phyloP scores from a whole-genome alignment of 1,139 yeast genomes.

The Eremothecium sinecaudum region DNA sequence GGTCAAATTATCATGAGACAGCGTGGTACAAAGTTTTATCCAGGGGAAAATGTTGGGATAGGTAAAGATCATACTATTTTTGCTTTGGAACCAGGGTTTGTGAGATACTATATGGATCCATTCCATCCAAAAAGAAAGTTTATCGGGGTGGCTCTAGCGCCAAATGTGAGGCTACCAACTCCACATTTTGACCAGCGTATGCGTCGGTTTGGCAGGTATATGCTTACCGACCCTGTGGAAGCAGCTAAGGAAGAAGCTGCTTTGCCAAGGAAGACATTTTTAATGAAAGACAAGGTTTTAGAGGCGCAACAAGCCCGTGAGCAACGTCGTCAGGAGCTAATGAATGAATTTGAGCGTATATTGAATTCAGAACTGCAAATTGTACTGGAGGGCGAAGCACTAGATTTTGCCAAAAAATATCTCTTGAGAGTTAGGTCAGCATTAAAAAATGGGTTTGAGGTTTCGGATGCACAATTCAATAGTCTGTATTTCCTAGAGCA shows the following conservation, averaged over 20 bases:
- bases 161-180: slow-evolving; percentile 62
- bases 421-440: slow-evolving; percentile 43
- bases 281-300: slow-evolving; percentile 45
- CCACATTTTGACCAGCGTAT: slow-evolving; percentile 82
- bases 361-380: slow-evolving; percentile 25
- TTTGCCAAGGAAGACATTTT: slow-evolving; percentile 42
- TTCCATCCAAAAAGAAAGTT: slow-evolving; percentile 89
- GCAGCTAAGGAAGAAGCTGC: slow-evolving; percentile 46
- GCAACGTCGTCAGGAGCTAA: slow-evolving; percentile 31
- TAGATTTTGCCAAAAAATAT: slow-evolving; percentile 40
- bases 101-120: slow-evolving; percentile 88
- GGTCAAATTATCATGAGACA: slow-evolving; percentile 94
- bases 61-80: slow-evolving; percentile 91
- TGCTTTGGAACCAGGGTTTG: slow-evolving; percentile 89
- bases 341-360: slow-evolving; percentile 24
- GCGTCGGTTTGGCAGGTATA: slow-evolving; percentile 72
- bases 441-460: slow-evolving; percentile 40
- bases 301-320: slow-evolving; percentile 35
- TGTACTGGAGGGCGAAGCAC: slow-evolving; percentile 33
- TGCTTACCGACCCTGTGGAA: slow-evolving; percentile 41
- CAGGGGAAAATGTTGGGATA: slow-evolving; percentile 85
- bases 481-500: slow-evolving; percentile 45
- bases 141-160: slow-evolving; percentile 74
- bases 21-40: slow-evolving; percentile 92
- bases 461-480: slow-evolving; percentile 51